Percentiles rank a stretch among this genome's conserved stretches.
These are phyloP conservation scores for Echinosophora koreensis DNA, from an alignment of 306 rosid genomes.

Conservation along the genomic window DNA sequence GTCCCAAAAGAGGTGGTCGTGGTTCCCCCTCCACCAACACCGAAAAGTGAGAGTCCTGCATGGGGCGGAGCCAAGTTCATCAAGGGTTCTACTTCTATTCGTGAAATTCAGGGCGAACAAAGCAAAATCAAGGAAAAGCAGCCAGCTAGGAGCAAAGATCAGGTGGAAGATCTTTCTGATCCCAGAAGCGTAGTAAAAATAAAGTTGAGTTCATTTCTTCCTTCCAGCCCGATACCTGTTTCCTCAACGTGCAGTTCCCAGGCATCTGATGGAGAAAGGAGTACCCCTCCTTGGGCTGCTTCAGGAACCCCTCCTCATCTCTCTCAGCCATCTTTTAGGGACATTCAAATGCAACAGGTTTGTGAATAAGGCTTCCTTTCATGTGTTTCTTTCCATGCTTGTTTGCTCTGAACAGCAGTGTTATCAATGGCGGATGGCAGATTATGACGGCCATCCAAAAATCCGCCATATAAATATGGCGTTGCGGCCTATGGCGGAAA, in stretches of 20 bases:
- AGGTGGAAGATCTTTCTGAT: constrained; percentile 62
- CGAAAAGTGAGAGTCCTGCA: constrained; percentile 82
- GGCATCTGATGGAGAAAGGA: constrained; percentile 73
- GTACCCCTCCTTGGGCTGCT: constrained; percentile 91
- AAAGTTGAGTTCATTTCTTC: constrained; percentile 70
- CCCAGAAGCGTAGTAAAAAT: constrained; percentile 63
- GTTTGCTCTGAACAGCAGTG: background rate
- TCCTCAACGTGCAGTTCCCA: constrained; percentile 52
- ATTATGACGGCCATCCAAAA: too few relatives aligned
- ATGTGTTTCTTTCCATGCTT: background rate
- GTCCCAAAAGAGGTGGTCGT: constrained; percentile 53
- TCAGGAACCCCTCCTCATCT: constrained; percentile 86
- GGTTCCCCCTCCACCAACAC: constrained; percentile 62
- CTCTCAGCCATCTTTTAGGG: constrained; percentile 82
- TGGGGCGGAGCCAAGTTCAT: constrained; percentile 89
- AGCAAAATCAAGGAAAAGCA: constrained; percentile 58
- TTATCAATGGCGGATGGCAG: too few relatives aligned
- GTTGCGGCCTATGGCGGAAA: too few relatives aligned
- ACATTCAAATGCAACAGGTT: constrained; percentile 97
- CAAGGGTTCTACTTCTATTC: constrained; percentile 77
- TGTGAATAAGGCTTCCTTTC: constrained; percentile 37
- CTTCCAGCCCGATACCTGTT: constrained; percentile 91
- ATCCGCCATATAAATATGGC: too few relatives aligned
- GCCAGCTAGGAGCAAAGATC: constrained; percentile 48
- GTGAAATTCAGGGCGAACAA: constrained; percentile 88